These are phyloP conservation scores for Monosporascus sp. DNA, from an alignment of 2,329 filamentous ascomycete species.

Conservation along the genomic window DNA sequence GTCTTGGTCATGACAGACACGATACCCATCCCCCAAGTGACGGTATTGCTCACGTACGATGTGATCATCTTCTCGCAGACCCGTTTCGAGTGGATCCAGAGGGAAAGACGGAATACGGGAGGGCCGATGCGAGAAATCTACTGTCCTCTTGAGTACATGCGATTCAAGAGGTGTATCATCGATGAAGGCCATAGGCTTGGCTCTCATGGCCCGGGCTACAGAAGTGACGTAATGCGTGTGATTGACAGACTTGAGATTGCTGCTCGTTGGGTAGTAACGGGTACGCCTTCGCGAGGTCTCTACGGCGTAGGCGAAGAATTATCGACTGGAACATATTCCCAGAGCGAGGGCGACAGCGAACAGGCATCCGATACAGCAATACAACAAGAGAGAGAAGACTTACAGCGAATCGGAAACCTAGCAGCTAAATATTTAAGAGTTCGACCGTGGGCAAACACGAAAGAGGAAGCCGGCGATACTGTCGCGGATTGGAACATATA, in stretches of 20 bases:
- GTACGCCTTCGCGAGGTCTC: conserved; percentile 80
- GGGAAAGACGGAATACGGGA: conserved; percentile 37
- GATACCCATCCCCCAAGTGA: conserved; percentile 49
- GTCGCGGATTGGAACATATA: conserved; percentile 68
- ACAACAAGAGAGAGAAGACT: conserved; percentile 51
- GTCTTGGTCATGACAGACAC: conserved; percentile 57
- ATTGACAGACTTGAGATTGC: conserved; percentile 57
- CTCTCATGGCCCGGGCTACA: conserved; percentile 48
- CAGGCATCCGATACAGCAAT: conserved; percentile 27
- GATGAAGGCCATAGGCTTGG: conserved; percentile 89
- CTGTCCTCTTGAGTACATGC: conserved; percentile 63
- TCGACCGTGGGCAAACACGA: conserved; percentile 69
- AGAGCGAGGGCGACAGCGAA: conserved; percentile 7
- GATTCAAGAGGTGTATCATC: conserved; percentile 84
- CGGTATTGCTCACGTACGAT: conserved; percentile 62
- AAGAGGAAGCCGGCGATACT: conserved; percentile 47
- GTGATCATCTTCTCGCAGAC: conserved; percentile 71
- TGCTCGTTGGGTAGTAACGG: conserved; percentile 82
- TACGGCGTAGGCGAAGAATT: conserved; percentile 59
- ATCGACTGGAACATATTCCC: background rate
- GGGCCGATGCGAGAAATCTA: conserved; percentile 24
- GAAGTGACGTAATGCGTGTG: conserved; percentile 49
- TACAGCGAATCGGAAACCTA: conserved; percentile 62
- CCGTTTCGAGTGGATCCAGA: conserved; percentile 61
- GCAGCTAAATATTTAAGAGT: conserved; percentile 68